Conservation (phyloP, 345 rosid species). For the Schrenkiella parvula region DNA sequence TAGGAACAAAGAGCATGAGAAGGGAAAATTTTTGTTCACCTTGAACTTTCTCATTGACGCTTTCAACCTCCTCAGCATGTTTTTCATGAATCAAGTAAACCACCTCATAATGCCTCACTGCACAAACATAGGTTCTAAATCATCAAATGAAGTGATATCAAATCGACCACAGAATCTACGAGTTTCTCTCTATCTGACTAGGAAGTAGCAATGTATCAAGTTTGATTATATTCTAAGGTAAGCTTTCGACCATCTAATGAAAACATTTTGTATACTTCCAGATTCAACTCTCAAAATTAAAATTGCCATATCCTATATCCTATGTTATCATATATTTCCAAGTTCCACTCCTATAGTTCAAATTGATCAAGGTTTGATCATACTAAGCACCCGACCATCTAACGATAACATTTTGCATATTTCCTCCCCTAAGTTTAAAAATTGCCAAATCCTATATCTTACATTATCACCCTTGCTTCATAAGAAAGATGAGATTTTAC, state of each 20-base stretch:
- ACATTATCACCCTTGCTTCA: neutral
- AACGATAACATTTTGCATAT: neutral
- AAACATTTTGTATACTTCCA: neutral
- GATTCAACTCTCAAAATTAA: too few species aligned
- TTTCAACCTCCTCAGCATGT: conserved; percentile 68
- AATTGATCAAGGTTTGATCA: neutral
- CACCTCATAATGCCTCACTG: conserved; percentile 95
- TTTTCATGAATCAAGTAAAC: conserved; percentile 92
- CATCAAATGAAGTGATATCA: neutral
- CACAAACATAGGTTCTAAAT: conserved; percentile 7
- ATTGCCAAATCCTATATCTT: neutral
- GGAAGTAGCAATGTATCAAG: neutral
- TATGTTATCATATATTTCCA: too few species aligned
- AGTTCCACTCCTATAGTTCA: too few species aligned
- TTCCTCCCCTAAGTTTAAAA: neutral
- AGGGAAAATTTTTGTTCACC: conserved; percentile 38
- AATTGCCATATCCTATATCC: too few species aligned
- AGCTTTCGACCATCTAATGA: neutral
- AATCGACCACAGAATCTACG: neutral
- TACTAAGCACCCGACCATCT: neutral
- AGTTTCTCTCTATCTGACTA: neutral
- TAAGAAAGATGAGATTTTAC: neutral
- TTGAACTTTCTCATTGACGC: conserved; percentile 76
- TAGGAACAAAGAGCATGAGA: neutral
- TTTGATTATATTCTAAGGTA: neutral